phyloP scores from a whole-genome alignment of 1,284 basidiomycete species.

The Singerocomus inundabilis region DNA sequence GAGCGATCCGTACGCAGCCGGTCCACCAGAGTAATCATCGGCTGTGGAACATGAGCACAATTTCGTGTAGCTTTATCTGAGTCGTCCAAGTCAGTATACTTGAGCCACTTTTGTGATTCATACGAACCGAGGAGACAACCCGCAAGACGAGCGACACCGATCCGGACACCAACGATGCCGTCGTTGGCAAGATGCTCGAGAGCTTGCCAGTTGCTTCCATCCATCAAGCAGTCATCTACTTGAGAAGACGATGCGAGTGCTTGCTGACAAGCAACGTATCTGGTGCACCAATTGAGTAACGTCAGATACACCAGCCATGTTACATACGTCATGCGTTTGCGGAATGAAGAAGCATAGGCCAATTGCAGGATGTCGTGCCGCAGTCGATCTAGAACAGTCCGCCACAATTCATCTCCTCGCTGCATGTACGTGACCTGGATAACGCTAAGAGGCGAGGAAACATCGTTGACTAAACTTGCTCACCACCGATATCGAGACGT shows the following conservation, averaged over 20 bases:
- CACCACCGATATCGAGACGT: constrained; percentile 59
- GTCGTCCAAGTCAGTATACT: constrained; percentile 13
- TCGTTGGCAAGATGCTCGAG: constrained; percentile 65
- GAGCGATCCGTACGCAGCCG: constrained; percentile 48
- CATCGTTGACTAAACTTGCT: constrained; percentile 11
- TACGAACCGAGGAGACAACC: constrained; percentile 53
- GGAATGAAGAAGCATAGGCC: constrained; percentile 55
- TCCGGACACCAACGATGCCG: constrained; percentile 82
- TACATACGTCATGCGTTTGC: constrained; percentile 74
- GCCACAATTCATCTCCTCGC: constrained; percentile 25
- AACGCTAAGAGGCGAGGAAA: constrained; percentile 11
- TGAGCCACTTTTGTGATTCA: neutral
- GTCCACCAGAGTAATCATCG: constrained; percentile 38
- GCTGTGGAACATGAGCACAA: constrained; percentile 23
- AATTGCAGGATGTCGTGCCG: constrained; percentile 54
- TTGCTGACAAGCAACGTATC: constrained; percentile 73
- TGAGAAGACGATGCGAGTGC: constrained; percentile 49
- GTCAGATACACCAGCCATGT: constrained; percentile 9
- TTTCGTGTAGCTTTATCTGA: constrained; percentile 27
- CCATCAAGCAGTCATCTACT: constrained; percentile 44
- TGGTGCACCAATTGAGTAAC: constrained; percentile 21
- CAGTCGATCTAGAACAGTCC: constrained; percentile 39
- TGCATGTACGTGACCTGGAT: constrained; percentile 24
- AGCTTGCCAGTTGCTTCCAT: constrained; percentile 53
- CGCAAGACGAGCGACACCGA: constrained; percentile 75